These are phyloP conservation scores for Darksidea phi DNA, from an alignment of 495 filamentous ascomycete genomes.

Conservation along the genomic window DNA sequence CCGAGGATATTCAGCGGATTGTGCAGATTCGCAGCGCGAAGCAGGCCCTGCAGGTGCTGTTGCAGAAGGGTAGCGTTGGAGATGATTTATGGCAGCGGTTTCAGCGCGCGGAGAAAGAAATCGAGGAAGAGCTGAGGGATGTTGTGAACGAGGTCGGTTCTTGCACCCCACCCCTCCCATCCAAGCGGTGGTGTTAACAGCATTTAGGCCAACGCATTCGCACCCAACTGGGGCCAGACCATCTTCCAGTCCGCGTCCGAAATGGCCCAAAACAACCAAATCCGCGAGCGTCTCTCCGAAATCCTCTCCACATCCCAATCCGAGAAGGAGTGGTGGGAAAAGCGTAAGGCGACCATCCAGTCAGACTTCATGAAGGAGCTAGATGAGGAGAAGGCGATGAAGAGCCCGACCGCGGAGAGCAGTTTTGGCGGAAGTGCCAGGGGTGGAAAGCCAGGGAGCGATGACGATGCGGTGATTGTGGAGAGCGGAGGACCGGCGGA, in stretches of 20 bases:
- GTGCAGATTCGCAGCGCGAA: conserved; percentile 83
- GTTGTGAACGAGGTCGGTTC: conserved; percentile 79
- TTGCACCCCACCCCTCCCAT: neutral
- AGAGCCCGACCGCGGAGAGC: conserved; percentile 16
- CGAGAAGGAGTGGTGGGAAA: conserved; percentile 88
- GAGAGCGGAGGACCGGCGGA: conserved; percentile 62
- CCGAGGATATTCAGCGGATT: conserved; percentile 87
- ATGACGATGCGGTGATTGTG: conserved; percentile 85
- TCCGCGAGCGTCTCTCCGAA: conserved; percentile 60
- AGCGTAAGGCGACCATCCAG: conserved; percentile 72
- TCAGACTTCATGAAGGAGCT: conserved; percentile 83
- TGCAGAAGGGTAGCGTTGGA: conserved; percentile 88
- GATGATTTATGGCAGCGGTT: conserved; percentile 97
- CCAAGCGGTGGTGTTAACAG: neutral
- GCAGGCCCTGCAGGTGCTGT: conserved; percentile 72
- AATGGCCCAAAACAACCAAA: conserved; percentile 66
- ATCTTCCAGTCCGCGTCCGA: conserved; percentile 95
- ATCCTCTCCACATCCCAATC: conserved; percentile 64
- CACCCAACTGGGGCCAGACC: conserved; percentile 80
- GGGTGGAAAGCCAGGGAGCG: conserved; percentile 51
- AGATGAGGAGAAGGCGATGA: conserved; percentile 51
- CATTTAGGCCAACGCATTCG: conserved; percentile 77
- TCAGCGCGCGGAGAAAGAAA: conserved; percentile 87
- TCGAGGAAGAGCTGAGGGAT: conserved; percentile 91
- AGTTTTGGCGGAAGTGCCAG: conserved; percentile 1